These are phyloP conservation scores for Zanthoxylum bungeanum DNA, from an alignment of 345 rosid genomes.

Conservation along the genomic window DNA sequence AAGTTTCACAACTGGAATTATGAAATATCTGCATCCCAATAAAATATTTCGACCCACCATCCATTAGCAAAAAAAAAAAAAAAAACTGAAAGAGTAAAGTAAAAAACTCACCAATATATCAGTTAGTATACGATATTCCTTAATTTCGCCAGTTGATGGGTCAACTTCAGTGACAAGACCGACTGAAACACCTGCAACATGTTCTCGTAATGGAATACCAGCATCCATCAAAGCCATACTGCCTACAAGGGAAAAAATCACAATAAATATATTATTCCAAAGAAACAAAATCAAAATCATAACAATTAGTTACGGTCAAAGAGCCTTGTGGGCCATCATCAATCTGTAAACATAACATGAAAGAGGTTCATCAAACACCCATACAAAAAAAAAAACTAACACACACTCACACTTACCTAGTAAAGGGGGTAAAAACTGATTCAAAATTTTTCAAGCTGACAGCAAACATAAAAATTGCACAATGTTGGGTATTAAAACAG, in stretches of 20 bases:
- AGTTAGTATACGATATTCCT: slow-evolving; percentile 78
- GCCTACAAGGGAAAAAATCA: slow-evolving; percentile 43
- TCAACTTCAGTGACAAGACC: slow-evolving; percentile 88
- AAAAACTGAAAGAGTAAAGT: slow-evolving; percentile 5
- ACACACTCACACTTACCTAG: neutral
- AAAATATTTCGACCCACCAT: neutral
- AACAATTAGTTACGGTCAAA: neutral
- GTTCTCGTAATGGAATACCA: slow-evolving; percentile 80
- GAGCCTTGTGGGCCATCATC: neutral
- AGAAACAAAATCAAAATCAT: slow-evolving; percentile 1
- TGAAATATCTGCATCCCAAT: slow-evolving; percentile 3
- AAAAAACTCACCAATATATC: slow-evolving; percentile 80
- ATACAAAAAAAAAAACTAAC: neutral
- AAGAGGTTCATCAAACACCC: neutral
- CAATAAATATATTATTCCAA: slow-evolving; percentile 7
- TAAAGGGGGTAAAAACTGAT: neutral
- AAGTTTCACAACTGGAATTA: neutral
- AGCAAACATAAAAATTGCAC: slow-evolving; percentile 4
- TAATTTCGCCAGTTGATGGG: slow-evolving; percentile 66
- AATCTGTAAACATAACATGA: neutral
- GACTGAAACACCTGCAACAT: slow-evolving; percentile 97
- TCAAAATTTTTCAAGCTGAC: neutral
- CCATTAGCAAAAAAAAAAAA: no score
- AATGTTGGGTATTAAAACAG: slow-evolving; percentile 3
- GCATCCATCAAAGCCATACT: slow-evolving; percentile 99